These are phyloP conservation scores for Brassica rapa DNA, from an alignment of 345 rosid genomes.

Conservation along the genomic window DNA sequence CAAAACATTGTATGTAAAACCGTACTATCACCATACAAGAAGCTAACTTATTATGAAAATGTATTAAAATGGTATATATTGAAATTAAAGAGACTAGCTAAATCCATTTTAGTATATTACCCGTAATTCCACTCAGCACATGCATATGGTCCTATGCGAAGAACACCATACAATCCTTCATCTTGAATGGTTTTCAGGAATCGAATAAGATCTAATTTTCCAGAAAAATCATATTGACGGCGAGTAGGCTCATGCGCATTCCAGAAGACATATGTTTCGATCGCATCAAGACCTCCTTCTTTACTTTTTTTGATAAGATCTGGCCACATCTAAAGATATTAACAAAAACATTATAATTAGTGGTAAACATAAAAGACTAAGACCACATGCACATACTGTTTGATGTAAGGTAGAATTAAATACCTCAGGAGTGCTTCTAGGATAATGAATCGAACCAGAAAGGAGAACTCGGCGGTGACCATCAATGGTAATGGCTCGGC, in stretches of 20 bases:
- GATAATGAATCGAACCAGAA: constrained; percentile 54
- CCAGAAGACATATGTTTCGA: neutral
- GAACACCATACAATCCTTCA: too few species aligned
- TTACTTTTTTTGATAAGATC: neutral
- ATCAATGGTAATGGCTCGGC: constrained; percentile 51
- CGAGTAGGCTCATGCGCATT: neutral
- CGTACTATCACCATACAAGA: too few species aligned
- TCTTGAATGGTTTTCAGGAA: too few species aligned
- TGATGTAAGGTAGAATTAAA: too few species aligned
- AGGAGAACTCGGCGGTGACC: constrained; percentile 48
- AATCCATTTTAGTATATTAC: too few species aligned
- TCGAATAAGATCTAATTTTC: too few species aligned
- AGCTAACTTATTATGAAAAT: too few species aligned
- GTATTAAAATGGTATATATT: neutral
- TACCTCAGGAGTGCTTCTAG: constrained; percentile 38
- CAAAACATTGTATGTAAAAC: too few species aligned
- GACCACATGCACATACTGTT: neutral
- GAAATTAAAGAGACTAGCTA: too few species aligned
- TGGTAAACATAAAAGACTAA: neutral
- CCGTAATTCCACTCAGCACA: too few species aligned
- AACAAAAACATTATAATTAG: neutral
- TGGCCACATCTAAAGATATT: neutral
- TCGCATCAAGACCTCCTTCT: neutral
- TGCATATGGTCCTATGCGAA: too few species aligned
- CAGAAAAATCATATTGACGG: too few species aligned